A percentile compares a stretch with the other conserved stretches of the same genome.
Evolutionary conservation across 1,284 basidiomycete species (phyloP).

Genomic region (Apiotrichum sp.): DNA sequence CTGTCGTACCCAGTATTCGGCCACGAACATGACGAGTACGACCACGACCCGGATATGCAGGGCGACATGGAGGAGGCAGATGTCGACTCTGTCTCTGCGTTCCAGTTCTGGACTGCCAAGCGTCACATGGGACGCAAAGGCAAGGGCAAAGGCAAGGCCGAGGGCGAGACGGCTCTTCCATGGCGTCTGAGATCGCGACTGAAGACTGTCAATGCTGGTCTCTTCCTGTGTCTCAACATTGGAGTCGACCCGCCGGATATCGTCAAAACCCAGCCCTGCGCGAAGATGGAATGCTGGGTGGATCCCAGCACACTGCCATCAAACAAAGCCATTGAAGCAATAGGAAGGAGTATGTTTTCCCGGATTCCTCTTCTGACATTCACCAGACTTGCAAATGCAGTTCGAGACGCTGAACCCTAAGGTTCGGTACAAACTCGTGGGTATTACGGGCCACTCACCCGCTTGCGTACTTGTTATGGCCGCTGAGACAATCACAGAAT

Average conservation of each 20-base stretch:
- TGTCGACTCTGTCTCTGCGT: conserved; percentile 22
- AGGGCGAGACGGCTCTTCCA: conserved; percentile 33
- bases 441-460: not conserved
- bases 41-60: conserved; percentile 22
- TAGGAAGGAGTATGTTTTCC: conserved; percentile 39
- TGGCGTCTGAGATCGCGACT: conserved; percentile 80
- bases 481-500: conserved; percentile 50
- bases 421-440: conserved; percentile 73
- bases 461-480: not conserved
- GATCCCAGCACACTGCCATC: conserved; percentile 85
- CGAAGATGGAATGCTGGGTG: conserved; percentile 94
- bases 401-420: conserved; percentile 83
- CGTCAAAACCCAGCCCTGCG: conserved; percentile 94
- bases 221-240: conserved; percentile 95
- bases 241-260: conserved; percentile 96
- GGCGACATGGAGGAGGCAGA: conserved; percentile 25
- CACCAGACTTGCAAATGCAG: conserved; percentile 73
- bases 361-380: too few relatives aligned
- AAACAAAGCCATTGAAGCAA: conserved; percentile 63
- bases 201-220: conserved; percentile 83
- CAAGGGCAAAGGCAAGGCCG: conserved; percentile 30
- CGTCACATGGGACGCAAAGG: conserved; percentile 38
- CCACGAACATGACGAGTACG: conserved; percentile 22
- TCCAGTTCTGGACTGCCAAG: conserved; percentile 46
- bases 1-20: conserved; percentile 29